phyloP scores from a whole-genome alignment of 192 early-diverging fungal genomes.

The Coemansia sp. region DNA sequence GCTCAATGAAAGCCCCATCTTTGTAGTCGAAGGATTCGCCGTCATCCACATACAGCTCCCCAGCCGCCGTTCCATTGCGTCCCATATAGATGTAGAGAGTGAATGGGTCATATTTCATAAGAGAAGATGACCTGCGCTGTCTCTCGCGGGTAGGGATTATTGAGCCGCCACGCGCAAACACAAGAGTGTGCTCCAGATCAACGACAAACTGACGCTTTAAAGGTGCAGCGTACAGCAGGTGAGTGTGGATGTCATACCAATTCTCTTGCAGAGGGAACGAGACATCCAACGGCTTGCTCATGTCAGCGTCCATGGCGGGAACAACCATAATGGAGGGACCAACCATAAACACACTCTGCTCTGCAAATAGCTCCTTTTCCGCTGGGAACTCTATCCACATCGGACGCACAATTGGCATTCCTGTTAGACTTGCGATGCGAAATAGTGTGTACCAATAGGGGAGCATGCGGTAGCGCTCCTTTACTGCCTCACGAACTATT shows the following conservation, averaged over 20 bases:
- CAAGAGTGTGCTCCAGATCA: constrained; percentile 72
- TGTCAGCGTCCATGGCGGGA: constrained; percentile 60
- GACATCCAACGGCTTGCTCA: constrained; percentile 55
- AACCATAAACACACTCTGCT: constrained; percentile 90
- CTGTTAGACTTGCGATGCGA: constrained; percentile 69
- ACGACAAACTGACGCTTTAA: constrained; percentile 65
- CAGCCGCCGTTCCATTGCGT: constrained; percentile 66
- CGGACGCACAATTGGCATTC: constrained; percentile 84
- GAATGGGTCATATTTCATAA: constrained; percentile 86
- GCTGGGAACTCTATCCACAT: constrained; percentile 89
- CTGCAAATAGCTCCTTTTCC: constrained; percentile 73
- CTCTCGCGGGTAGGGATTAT: constrained; percentile 88
- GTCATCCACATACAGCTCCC: constrained; percentile 90
- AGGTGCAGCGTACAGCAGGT: constrained; percentile 30
- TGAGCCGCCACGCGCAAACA: constrained; percentile 85
- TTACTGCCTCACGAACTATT: constrained; percentile 77
- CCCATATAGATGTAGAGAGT: constrained; percentile 85
- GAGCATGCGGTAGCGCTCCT: constrained; percentile 82
- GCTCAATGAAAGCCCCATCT: constrained; percentile 68
- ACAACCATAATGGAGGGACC: constrained; percentile 79
- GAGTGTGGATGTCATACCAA: constrained; percentile 61
- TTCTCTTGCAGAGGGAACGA: constrained; percentile 72
- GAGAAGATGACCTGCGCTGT: constrained; percentile 73
- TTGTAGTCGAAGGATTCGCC: constrained; percentile 76
- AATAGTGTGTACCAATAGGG: constrained; percentile 95